Percentiles rank a stretch among this genome's conserved stretches.
These are phyloP conservation scores for Rhododendron mucronatum DNA, from an alignment of 148 eudicot species.

Conservation along the genomic window DNA sequence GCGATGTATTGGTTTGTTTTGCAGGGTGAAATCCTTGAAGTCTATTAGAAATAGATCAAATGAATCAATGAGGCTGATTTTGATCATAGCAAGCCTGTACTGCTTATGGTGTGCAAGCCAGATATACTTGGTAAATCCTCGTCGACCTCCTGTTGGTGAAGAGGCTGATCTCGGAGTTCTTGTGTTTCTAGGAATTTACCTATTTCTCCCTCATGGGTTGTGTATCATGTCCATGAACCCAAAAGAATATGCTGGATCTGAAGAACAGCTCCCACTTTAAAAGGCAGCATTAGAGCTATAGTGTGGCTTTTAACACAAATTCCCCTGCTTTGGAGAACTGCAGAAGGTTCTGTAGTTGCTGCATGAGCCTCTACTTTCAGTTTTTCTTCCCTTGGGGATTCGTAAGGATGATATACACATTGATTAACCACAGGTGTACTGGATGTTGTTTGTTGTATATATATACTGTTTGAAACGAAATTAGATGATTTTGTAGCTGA, in stretches of 20 bases:
- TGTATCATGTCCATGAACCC: slow-evolving; percentile 78
- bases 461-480: too few species aligned
- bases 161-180: slow-evolving; percentile 96
- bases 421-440: neutral
- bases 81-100: slow-evolving; percentile 50
- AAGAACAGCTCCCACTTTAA: slow-evolving; percentile 44
- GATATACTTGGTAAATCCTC: slow-evolving; percentile 70
- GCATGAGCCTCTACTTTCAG: neutral
- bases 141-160: slow-evolving; percentile 84
- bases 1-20: neutral
- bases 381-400: neutral
- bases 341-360: neutral
- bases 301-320: neutral
- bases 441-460: neutral
- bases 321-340: neutral
- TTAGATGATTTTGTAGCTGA: neutral
- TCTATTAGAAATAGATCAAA: slow-evolving; percentile 30
- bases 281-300: neutral
- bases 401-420: neutral
- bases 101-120: slow-evolving; percentile 89
- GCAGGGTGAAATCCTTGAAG: slow-evolving; percentile 60
- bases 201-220: slow-evolving; percentile 66
- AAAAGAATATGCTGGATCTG: slow-evolving; percentile 28
- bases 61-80: slow-evolving; percentile 48
- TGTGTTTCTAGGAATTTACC: slow-evolving; percentile 60